A percentile compares a stretch with the other conserved stretches of the same genome.
These are phyloP conservation scores for Breviolum minutum DNA, from an alignment of 73 alveolate genomes.

Conservation along the genomic window DNA sequence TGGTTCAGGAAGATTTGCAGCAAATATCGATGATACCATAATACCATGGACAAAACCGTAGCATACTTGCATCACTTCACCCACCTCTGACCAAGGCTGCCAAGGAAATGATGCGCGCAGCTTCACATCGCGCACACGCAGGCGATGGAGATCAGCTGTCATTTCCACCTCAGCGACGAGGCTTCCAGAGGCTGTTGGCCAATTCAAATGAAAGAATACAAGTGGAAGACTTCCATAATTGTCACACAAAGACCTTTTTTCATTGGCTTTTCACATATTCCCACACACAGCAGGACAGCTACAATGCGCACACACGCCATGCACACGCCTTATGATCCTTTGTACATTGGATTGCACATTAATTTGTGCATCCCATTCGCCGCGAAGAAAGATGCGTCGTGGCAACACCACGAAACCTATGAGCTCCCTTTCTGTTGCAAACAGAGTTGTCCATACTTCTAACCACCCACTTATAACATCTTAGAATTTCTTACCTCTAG, in stretches of 20 bases:
- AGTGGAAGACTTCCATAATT: too few relatives aligned
- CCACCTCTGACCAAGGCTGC: slow-evolving; percentile 35
- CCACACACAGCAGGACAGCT: background rate
- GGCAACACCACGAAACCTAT: too few relatives aligned
- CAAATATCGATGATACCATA: background rate
- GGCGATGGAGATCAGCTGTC: background rate
- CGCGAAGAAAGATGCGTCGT: too few relatives aligned
- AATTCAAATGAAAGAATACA: too few relatives aligned
- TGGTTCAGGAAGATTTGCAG: background rate
- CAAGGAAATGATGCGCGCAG: slow-evolving; percentile 1
- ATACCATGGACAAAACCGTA: too few relatives aligned
- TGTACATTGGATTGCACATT: slow-evolving; percentile 49
- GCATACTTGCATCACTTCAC: background rate
- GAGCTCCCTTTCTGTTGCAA: too few relatives aligned
- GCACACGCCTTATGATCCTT: slow-evolving; percentile 17
- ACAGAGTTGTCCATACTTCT: too few relatives aligned
- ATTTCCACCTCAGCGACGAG: slow-evolving; percentile 7
- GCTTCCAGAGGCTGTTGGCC: background rate
- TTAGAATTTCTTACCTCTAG: too few relatives aligned
- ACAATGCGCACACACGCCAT: background rate
- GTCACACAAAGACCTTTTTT: too few relatives aligned
- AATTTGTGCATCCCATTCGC: too few relatives aligned
- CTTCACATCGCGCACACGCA: background rate
- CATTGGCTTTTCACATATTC: background rate
- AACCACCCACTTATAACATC: too few relatives aligned